Base-by-base conservation (phyloP, 1,284 basidiomycete genomes). In the Schizophyllum amplum region DNA sequence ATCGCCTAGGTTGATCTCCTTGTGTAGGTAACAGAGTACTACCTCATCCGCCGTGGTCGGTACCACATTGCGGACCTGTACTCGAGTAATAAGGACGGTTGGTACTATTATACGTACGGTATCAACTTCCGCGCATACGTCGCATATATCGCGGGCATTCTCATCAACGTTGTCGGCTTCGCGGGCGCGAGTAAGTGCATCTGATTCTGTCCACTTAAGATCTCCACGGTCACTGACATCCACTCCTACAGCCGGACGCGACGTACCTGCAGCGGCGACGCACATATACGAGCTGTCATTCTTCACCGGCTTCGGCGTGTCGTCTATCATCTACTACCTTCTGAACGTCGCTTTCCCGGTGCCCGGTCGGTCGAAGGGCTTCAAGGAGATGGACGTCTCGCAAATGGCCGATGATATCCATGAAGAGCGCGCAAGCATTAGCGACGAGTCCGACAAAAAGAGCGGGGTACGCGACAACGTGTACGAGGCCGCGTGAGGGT, bases 21-120 rank as follows among this genome's bases (percentile, higher is more conserved):
- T n/a, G n/a, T n/a, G n/a, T 53, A 83, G 83, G 80, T 91, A 63
- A 83, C 80, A 20, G 88, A 94, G 68, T 94, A 93, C 72, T 94
- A 85, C 72, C 64, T 92, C 27, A 79, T 94, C 58, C 79, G 87
- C 52, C 79, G 81, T 54, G 90, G 90, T 0, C 83, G 86, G 63
- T 82, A 90, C 66, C 79, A 83, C 47, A 76, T 94, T 47, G 75
- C 75, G 17, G 87, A 92, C 69, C 75, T 94, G 15, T 94, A 92
- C 71, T 75, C 73, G 52, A 70, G 79, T 2, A 67, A 72, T 49
- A 72, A 73, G 57, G 74, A 78, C 48, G 84, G 82, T 1, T 87
- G 85, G 84, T 93, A 92, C 70, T 84, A 75, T 70, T 94, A 92
- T 69, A 86, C 80, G 1, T 78, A 75, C 55, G 91, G 91, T 1